Base-by-base conservation (phyloP, 139 green algal species). In the Diplosphaera chodatii region DNA sequence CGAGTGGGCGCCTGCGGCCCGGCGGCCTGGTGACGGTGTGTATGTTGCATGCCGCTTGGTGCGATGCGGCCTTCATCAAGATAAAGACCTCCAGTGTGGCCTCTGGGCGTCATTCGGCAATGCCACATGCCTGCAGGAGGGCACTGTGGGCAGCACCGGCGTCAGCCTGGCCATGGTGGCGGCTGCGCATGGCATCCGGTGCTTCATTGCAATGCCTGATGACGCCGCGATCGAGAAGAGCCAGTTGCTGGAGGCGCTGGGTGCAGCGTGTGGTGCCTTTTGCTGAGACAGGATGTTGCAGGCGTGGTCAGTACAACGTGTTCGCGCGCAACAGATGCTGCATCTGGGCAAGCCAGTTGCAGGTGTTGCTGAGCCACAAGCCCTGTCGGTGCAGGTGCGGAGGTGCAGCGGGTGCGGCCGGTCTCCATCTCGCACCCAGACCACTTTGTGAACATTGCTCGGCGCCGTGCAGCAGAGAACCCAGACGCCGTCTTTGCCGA, bases 361-460 rank as follows among this genome's bases (percentile, higher is more conserved):
- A n/a, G n/a, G n/a, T n/a, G n/a, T 31, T 63, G 37, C 41, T 37
- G n/a, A 31, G 3, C 30, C 27, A 32, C 69, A 73, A 32, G 41
- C 64, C 33, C 40, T 83, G 32, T 20, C 6, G 6, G 6, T 59
- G 21, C 74, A 82, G 87, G 89, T 4, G 90, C 92, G 0, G 77
- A 86, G 63, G 92, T 98, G 64, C 76, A 81, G 68, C 79, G 87
- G 2, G 74, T 98, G 66, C 86, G 87, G 0, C 93, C 94, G 1
- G 94, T 98, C 27, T 94, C 89, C 62, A 98, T 99, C 73, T 84
- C 90, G 4, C 86, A 98, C 69, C 91, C 88, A 0, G 84, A 96
- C 3, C 92, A 99, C 66, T 97, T 94, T 74, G 92, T 98, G 4
- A 94, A 98, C 69, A 82, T 97, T 28, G 93, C 91, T 0, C 73